Evolutionary conservation across 192 early-diverging fungal species (phyloP), one percentile per base, ranked within the genome.

Genomic region (Coemansia sp.): DNA sequence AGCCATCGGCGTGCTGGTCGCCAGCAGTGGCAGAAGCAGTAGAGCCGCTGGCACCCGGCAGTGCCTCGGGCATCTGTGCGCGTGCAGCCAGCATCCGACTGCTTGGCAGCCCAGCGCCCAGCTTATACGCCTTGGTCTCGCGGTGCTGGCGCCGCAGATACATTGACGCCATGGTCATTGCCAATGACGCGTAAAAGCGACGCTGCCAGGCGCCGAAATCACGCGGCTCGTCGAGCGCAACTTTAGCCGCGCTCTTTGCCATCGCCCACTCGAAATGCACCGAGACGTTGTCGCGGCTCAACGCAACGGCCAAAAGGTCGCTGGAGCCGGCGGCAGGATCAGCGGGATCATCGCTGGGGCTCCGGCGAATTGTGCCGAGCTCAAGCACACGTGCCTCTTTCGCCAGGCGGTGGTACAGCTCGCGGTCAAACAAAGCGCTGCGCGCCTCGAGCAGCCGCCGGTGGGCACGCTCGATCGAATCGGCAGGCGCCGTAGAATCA

Each of bases 301-400:
- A 44, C 17, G 69, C 41, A 5, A 58, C 45, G 14, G 57, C 61
- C 27, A 78, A 65, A 21, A 64, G 59, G 15, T 78, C 74, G 55
- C 45, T 57, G 3, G 25, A 3, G 2, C 39, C 30, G 2, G 8
- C 10, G 6, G 21, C 51, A n/a, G 19, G 0, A 11, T 14, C 41
- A 11, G n/a, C 18, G 15, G 54, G 10, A 9, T 18, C 39, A 19
- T 34, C 24, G 22, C 9, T 17, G 24, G 33, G 30, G 3, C 47
- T 41, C 10, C 64, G 41, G 42, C 69, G 68, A 8, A 78, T 40
- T 2, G 69, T 64, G 18, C 74, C 74, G 2, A 78, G 68, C 54
- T 78, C 74, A 48, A 71, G 61, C 11, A 65, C 61, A 0, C 74
- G 64, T n/a, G 74, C 74, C 50, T 78, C 74, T 12, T 59, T 59